Evolutionary conservation across 2,329 filamentous ascomycete species (phyloP).

Genomic region (Pezicula carpinea): DNA sequence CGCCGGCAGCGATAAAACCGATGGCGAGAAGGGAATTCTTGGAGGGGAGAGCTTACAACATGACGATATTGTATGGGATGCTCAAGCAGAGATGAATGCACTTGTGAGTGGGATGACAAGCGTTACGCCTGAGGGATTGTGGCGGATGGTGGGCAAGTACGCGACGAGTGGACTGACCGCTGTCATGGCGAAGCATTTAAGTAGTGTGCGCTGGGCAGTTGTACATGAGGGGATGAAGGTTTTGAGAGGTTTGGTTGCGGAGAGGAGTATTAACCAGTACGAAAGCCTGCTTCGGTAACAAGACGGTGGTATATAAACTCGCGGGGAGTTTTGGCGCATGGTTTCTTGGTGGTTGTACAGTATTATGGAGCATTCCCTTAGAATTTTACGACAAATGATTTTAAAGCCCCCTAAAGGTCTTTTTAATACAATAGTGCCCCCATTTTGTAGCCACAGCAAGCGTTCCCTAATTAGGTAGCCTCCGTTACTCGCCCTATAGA

Average conservation of each 20-base stretch:
- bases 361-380: too few relatives aligned
- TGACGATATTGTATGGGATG: conserved; percentile 47
- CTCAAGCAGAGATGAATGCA: conserved; percentile 42
- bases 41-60: conserved; percentile 15
- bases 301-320: too few relatives aligned
- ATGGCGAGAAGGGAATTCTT: background rate
- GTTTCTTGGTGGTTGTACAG: too few relatives aligned
- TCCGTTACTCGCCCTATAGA: too few relatives aligned
- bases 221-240: conserved; percentile 58
- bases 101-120: conserved; percentile 35
- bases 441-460: too few relatives aligned
- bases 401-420: too few relatives aligned
- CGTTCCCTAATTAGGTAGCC: too few relatives aligned
- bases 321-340: too few relatives aligned
- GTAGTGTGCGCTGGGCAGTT: conserved; percentile 56
- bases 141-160: conserved; percentile 36
- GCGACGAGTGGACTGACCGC: conserved; percentile 48
- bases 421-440: too few relatives aligned
- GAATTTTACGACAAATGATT: too few relatives aligned
- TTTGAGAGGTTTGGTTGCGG: conserved; percentile 32
- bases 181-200: conserved; percentile 50
- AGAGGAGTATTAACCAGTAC: conserved; percentile 7
- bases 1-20: conserved; percentile 18
- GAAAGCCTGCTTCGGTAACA: background rate
- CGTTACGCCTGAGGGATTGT: conserved; percentile 28